Evolutionary conservation across 208 protist species (phyloP).

Genomic region (Leishmania gerbilli): DNA sequence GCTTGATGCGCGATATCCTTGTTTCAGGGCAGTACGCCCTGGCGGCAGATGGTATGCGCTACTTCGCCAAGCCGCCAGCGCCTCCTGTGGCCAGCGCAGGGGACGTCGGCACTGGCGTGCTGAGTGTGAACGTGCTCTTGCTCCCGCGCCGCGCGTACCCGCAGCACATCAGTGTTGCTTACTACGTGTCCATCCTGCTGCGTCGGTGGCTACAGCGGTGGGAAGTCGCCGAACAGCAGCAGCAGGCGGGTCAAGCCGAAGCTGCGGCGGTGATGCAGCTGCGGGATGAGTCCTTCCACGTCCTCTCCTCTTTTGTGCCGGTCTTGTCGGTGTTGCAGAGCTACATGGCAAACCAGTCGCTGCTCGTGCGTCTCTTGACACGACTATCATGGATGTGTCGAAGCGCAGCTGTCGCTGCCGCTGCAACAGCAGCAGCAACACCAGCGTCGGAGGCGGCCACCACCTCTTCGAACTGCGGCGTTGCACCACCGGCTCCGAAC

Average conservation of each 20-base stretch:
- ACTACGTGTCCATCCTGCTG: conserved; percentile 27
- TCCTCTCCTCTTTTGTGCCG: conserved; percentile 39
- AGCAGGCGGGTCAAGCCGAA: background rate
- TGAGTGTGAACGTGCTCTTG: conserved; percentile 62
- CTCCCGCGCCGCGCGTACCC: conserved; percentile 46
- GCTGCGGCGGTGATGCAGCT: background rate
- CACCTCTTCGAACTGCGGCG: background rate
- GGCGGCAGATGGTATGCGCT: conserved; percentile 35
- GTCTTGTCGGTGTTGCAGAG: conserved; percentile 37
- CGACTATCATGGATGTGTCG: conserved; percentile 27
- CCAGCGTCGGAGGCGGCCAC: background rate
- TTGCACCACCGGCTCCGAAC: background rate
- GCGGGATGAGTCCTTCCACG: conserved; percentile 9
- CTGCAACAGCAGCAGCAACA: background rate
- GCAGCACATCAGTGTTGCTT: conserved; percentile 34
- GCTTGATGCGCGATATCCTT: conserved; percentile 62
- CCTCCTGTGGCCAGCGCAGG: background rate
- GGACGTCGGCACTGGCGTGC: background rate
- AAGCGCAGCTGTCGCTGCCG: background rate
- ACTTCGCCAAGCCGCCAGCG: conserved; percentile 20
- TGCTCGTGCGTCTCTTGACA: conserved; percentile 38
- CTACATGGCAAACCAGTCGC: conserved; percentile 50
- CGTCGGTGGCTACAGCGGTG: conserved; percentile 32
- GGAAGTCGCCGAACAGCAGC: conserved; percentile 16
- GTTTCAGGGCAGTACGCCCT: conserved; percentile 42